Evolutionary conservation across 176 grass and related monocot species (phyloP).

Genomic region (Raddia guianensis): DNA sequence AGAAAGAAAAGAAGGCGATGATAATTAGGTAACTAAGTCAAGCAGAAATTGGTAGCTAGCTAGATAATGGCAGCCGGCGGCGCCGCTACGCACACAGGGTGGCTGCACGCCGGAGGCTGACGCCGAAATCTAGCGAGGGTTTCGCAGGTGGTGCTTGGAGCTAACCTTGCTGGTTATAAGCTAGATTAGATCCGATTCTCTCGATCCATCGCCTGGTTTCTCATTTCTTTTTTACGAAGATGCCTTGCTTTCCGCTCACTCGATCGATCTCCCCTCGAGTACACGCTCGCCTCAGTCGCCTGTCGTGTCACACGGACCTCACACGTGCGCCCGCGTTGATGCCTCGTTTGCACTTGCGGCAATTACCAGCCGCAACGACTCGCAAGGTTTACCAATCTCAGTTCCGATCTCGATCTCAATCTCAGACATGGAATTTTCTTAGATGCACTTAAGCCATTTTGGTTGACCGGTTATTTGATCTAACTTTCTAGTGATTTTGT

Average conservation of each 20-base stretch:
- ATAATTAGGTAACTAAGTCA: constrained; percentile 30
- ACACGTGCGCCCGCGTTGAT: constrained; percentile 31
- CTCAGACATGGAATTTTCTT: not conserved
- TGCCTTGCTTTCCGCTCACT: constrained; percentile 26
- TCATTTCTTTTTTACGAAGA: not conserved
- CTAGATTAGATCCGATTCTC: constrained; percentile 32
- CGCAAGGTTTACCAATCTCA: not conserved
- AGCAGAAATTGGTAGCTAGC: not conserved
- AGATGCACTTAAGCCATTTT: too few relatives aligned
- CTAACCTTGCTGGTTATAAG: not conserved
- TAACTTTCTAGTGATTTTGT: too few relatives aligned
- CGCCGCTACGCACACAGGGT: constrained; percentile 39
- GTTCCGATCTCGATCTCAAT: not conserved
- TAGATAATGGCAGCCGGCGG: constrained; percentile 5
- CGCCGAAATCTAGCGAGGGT: constrained; percentile 39
- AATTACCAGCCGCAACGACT: not conserved
- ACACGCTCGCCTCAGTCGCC: not conserved
- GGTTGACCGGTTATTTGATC: too few relatives aligned
- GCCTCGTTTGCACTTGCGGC: not conserved
- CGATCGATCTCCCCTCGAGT: not conserved
- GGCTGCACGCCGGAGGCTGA: not conserved
- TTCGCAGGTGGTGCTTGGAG: constrained; percentile 18
- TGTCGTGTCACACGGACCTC: constrained; percentile 17
- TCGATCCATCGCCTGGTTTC: not conserved
- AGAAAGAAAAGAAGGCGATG: not conserved